phyloP scores from a whole-genome alignment of 345 rosid genomes.

The Euclidium syriacum region DNA sequence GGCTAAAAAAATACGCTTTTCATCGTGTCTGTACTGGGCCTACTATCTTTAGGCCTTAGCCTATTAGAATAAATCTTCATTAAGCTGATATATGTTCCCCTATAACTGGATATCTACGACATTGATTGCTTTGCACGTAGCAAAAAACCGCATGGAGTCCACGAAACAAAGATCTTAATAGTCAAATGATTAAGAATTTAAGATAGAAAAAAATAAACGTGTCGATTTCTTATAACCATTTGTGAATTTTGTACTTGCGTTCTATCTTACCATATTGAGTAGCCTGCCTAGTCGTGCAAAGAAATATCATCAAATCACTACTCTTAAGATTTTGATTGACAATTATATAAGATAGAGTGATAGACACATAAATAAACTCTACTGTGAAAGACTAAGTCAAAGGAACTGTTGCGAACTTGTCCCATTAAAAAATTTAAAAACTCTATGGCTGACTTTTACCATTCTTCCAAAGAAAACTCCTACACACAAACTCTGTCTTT shows the following conservation, averaged over 20 bases:
- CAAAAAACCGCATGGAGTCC: slow-evolving; percentile 12
- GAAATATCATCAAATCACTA: not conserved
- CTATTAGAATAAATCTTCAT: not conserved
- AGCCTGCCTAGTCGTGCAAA: slow-evolving; percentile 18
- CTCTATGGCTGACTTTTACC: slow-evolving; percentile 21
- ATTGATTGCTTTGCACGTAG: slow-evolving; percentile 27
- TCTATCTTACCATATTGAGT: not conserved
- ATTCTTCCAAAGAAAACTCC: not conserved
- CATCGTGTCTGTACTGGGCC: not conserved
- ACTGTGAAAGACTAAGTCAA: slow-evolving; percentile 24
- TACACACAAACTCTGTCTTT: not conserved
- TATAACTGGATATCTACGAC: not conserved
- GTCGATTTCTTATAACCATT: not conserved
- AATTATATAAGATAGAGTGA: not conserved
- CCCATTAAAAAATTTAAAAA: not conserved
- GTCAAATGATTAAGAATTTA: not conserved
- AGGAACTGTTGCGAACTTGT: slow-evolving; percentile 12
- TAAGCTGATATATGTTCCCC: not conserved
- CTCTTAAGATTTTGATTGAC: not conserved
- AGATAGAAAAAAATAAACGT: not conserved
- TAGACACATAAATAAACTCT: not conserved
- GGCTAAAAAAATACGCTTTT: too few species aligned
- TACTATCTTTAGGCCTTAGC: not conserved
- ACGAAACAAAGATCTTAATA: slow-evolving; percentile 22
- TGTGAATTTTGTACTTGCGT: not conserved